Evolutionary conservation across 805 yeast species (phyloP), one percentile per base, ranked within the genome.

Genomic region (Blastobotrys peoriensis): DNA sequence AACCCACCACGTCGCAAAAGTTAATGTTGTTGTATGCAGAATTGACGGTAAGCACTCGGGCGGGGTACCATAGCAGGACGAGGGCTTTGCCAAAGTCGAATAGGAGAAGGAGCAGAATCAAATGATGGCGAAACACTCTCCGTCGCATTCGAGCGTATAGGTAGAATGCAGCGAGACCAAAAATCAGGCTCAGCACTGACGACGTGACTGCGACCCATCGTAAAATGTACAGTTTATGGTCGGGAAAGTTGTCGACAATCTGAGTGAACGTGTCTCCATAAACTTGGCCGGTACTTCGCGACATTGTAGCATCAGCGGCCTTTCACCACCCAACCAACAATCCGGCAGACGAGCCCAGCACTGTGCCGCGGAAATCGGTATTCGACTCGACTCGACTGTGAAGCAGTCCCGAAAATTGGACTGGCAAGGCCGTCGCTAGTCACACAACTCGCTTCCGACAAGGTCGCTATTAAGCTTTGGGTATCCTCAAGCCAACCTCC

Each of bases 21-120:
- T 60, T 62, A 33, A 68, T 63, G 52, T 68, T 69, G 44, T 69
- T 72, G 58, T 76, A 78, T 5, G 78, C 64, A 6, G 64, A 49
- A 19, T 60, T 55, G 33, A 66, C 67, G 5, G 71, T 58, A 19
- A 76, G 57, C 2, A 79, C 76, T 34, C 83, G 64, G 0, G 80
- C 61, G 0, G 95, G 94, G 58, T 79, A 87, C 33, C 86, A 67
- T 46, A 86, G 59, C 36, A 86, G 70, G 27, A 82, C 69, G 9
- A 80, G 53, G 0, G 89, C 88, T 61, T 88, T 87, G 33, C 86
- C 59, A 47, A 85, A 74, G 62, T 88, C 96, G 59, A 78, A 86
- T 13, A 74, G 62, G n/a, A 86, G 68, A 43, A 88, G 66, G 43
- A 82, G 76, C 37, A 78, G 66, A 51, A 87, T 80, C 48, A 88